Percentiles rank a stretch among this genome's conserved stretches.
Evolutionary conservation across 106 monocot species (phyloP).

Genomic region (Dendrobium huoshanense): DNA sequence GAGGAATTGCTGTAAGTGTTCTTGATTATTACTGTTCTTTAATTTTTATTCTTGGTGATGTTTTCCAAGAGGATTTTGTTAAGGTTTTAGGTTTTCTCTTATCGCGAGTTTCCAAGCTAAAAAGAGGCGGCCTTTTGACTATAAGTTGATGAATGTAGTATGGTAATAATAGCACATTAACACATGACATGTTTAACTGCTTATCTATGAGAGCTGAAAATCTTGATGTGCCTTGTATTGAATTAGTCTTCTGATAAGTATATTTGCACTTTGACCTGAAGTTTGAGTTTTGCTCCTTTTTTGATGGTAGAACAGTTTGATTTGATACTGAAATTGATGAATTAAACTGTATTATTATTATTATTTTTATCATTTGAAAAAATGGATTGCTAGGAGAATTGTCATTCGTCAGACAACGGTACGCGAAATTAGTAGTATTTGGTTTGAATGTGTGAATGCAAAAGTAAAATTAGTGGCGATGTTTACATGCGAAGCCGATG

Average conservation of each 20-base stretch:
- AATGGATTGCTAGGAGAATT: background rate
- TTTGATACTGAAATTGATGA: background rate
- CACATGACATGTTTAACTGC: background rate
- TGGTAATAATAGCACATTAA: background rate
- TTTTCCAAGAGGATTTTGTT: background rate
- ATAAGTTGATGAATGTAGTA: background rate
- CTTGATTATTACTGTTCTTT: background rate
- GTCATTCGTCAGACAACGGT: background rate
- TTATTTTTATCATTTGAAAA: background rate
- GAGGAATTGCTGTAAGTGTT: conserved; percentile 18
- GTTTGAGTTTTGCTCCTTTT: background rate
- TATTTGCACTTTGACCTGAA: background rate
- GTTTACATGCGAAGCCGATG: background rate
- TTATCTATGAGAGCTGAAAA: background rate
- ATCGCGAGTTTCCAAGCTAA: background rate
- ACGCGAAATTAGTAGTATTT: background rate
- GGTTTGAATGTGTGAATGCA: background rate
- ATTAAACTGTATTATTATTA: background rate
- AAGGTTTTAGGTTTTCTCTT: background rate
- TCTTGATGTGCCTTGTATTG: background rate
- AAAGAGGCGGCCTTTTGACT: background rate
- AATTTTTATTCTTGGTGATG: background rate
- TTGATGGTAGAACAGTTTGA: background rate
- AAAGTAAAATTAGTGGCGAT: background rate
- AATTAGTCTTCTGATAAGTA: background rate